Base-by-base conservation (phyloP, 805 yeast species). In the Nakazawaea ishiwadae region DNA sequence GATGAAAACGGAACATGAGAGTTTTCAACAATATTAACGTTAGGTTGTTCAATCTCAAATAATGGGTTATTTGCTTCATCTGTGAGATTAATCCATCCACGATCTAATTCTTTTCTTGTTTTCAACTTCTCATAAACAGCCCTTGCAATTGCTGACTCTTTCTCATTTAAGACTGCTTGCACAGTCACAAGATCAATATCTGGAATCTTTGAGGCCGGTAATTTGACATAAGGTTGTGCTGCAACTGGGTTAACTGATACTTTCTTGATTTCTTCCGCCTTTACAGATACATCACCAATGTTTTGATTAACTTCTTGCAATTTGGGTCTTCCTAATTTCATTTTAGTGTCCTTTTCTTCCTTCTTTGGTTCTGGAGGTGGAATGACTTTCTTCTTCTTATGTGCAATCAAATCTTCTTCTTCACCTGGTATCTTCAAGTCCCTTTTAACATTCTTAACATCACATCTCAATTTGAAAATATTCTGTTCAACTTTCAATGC, bases 171-270 rank as follows among this genome's bases (percentile, higher is more conserved):
- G 17, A 88, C 79, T 35, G 79, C 73, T 41, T 84, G 85, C 9
- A 89, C 90, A 5, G 96, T 86, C 18, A 84, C 81, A 46, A 91
- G 68, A 35, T 88, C 95, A 73, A 90, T 73, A 60, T 91, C 97
- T 12, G 98, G 97, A 48, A 91, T 85, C 61, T 88, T 86, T 1
- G 96, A 84, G 29, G 93, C 83, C 3, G 96, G 96, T 30, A 88
- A 60, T 52, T 84, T 82, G 51, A 88, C 95, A 64, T 89, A 85
- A 18, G 95, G 89, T 55, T 86, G 91, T 29, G 71, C 70, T 4
- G 69, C 56, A 46, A 67, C 60, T 3, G 46, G 42, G 14, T 37
- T 37, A 18, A 30, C 35, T 12, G 33, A 12, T 1, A 14, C 16
- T 29, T 27, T 26, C 27, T 23, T 31, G 16, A 16, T 30, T 11